These are phyloP conservation scores for Desmodesmus armatus DNA, from an alignment of 139 green algal species.

Conservation along the genomic window DNA sequence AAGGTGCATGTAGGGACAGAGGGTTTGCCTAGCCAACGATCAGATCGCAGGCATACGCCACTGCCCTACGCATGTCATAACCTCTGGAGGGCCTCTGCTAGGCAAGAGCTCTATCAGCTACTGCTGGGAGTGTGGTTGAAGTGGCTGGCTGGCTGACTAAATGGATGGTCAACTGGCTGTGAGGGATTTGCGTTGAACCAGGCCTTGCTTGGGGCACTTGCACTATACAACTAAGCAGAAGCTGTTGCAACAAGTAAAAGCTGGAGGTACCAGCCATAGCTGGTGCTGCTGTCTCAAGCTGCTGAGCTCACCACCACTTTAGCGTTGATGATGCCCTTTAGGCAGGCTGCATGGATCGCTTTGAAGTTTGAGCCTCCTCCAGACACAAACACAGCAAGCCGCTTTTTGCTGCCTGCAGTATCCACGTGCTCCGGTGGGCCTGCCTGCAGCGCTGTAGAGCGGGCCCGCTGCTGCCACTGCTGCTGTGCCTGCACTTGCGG, in stretches of 20 bases:
- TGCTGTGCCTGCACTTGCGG: background rate
- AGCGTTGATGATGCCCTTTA: conserved; percentile 76
- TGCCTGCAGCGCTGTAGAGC: background rate
- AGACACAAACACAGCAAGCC: conserved; percentile 91
- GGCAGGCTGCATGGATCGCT: conserved; percentile 81
- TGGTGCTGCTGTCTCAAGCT: too few relatives aligned
- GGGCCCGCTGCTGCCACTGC: background rate
- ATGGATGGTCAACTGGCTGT: too few relatives aligned
- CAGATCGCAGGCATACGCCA: background rate
- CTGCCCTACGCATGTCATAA: too few relatives aligned
- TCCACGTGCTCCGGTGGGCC: background rate
- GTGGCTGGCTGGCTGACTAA: too few relatives aligned
- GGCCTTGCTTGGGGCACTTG: too few relatives aligned
- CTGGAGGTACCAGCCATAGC: too few relatives aligned
- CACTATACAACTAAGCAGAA: too few relatives aligned
- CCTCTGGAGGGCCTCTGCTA: too few relatives aligned
- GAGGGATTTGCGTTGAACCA: too few relatives aligned
- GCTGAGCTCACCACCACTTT: conserved; percentile 65
- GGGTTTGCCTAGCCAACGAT: background rate
- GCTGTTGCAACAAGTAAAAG: too few relatives aligned
- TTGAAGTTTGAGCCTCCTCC: conserved; percentile 94
- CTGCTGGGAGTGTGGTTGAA: too few relatives aligned
- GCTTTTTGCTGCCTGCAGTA: background rate
- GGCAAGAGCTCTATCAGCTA: too few relatives aligned
- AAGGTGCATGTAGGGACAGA: background rate